Percentiles rank a stretch among this genome's conserved stretches.
These are phyloP conservation scores for Alternaria sp. DNA, from an alignment of 2,329 filamentous ascomycete genomes.

Conservation along the genomic window DNA sequence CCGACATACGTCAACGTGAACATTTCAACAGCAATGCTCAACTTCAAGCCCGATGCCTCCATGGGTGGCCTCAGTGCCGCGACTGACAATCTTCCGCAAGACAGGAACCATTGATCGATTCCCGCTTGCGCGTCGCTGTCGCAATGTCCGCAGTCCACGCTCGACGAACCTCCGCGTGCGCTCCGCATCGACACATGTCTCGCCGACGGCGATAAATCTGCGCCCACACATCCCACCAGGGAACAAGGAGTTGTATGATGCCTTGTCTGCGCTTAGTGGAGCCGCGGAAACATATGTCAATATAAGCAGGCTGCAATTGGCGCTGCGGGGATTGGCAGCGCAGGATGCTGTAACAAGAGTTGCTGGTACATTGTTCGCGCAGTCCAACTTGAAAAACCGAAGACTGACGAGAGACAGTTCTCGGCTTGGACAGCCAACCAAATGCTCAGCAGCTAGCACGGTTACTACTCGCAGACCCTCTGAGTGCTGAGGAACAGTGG, in stretches of 20 bases:
- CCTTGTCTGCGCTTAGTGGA: slow-evolving; percentile 68
- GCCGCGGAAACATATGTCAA: slow-evolving; percentile 70
- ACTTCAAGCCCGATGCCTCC: slow-evolving; percentile 53
- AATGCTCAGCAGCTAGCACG: slow-evolving; percentile 72
- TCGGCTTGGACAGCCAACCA: slow-evolving; percentile 60
- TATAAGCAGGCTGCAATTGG: slow-evolving; percentile 75
- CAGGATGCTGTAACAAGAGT: slow-evolving; percentile 63
- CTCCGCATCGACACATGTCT: slow-evolving; percentile 56
- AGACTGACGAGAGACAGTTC: slow-evolving; percentile 52
- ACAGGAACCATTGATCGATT: slow-evolving; percentile 40
- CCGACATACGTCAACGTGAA: slow-evolving; percentile 34
- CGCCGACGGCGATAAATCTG: slow-evolving; percentile 63
- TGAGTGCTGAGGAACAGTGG: slow-evolving; percentile 55
- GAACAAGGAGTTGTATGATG: slow-evolving; percentile 65
- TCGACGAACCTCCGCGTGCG: slow-evolving; percentile 35
- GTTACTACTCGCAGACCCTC: slow-evolving; percentile 61
- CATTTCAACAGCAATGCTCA: slow-evolving; percentile 38
- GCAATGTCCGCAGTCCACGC: slow-evolving; percentile 33
- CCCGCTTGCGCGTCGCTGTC: slow-evolving; percentile 36
- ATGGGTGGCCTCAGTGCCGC: slow-evolving; percentile 52
- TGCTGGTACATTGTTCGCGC: slow-evolving; percentile 57
- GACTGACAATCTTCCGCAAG: slow-evolving; percentile 38
- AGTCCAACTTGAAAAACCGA: background rate
- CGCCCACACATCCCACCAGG: slow-evolving; percentile 62
- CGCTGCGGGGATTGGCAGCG: slow-evolving; percentile 69